Base-by-base conservation (phyloP, 352 stramenopile species). In the Phytopythium litorale region DNA sequence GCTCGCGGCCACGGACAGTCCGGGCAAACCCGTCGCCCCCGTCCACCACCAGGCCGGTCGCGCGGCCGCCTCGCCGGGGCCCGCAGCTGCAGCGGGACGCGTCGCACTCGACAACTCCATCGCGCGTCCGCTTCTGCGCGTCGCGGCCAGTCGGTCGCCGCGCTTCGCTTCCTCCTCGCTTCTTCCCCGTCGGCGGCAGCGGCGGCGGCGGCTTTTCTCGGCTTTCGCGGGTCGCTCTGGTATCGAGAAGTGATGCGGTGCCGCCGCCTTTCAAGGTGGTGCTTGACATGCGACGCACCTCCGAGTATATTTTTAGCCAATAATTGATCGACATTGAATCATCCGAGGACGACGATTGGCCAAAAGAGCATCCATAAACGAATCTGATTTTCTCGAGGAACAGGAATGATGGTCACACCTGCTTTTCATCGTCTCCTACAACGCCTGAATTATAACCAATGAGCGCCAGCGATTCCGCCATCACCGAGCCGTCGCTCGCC, bases 1-100 rank as follows among this genome's bases (percentile, higher is more conserved):
- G 42, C 67, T 89, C 62, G 69, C 58, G 3, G 60, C 70, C 28
- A 76, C 70, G 11, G 53, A 25, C 62, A 49, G 56, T 8, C 33
- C 45, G 28, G 25, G 62, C 43, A 32, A 45, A n/a, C 37, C 19
- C 53, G 58, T 45, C 54, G 32, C 28, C 38, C 60, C 63, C 28
- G 63, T 64, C 70, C 70, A 74, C 66, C 70, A 76, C 70, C 70
- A 76, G 18, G 63, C 70, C n/a, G 55, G 37, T 16, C 42, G 55
- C 16, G 40, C 1, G 12, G 37, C 13, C 6, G 38, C 37, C 25
- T 52, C 40, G 38, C 7, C 16, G 16, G 11, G 38, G 8, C 23
- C 40, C 15, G 37, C 38, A 38, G 48, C 4, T 21, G 52, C 15
- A 28, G 16, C 11, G n/a, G 55, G 23, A 3, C 11, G 13, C 16